Base-by-base conservation (phyloP, 805 yeast species). In the Schwanniomyces pseudopolymorphus region DNA sequence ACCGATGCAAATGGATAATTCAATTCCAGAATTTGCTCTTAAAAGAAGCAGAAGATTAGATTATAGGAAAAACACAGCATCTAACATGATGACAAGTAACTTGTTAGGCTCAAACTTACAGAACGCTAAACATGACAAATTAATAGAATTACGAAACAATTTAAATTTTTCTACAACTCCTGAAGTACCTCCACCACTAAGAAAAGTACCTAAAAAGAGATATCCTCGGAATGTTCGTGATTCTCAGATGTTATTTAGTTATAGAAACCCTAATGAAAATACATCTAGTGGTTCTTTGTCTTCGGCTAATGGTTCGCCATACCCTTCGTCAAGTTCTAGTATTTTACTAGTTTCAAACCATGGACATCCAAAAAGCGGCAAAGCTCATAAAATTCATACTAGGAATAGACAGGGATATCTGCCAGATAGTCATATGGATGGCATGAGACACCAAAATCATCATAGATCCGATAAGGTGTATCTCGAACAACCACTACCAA, bases 31-130 rank as follows among this genome's bases (percentile, higher is more conserved):
- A 37, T 64, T 69, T 52, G 53, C 72, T 2, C 59, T 72, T 47
- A 61, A 63, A 36, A 55, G 78, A 46, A 63, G 72, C 45, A 66
- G 77, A 47, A 58, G 78, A 39, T 60, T 67, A 2, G 74, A 70
- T 49, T 71, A 72, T 54, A 53, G 72, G 24, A 72, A 71, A 39
- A 63, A 57, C 28, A n/a, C 43, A 10, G 21, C 49, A n/a, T 33
- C 49, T 2, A 39, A 51, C 17, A 7, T 45, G 8, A 40, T 49
- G 17, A 40, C 44, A 21, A 42, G 45, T 33, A 33, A 31, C n/a
- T 22, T 35, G 16, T 24, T 42, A 35, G 68, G 67, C 10, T 61
- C 62, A 47, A 63, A 38, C 44, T 57, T 55, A 48, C 69, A 60
- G 33, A 48, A 43, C 19, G 48, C 24, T 25, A 60, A 58, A 39